Percentiles rank a stretch among this genome's conserved stretches.
phyloP scores from a whole-genome alignment of 495 filamentous ascomycete genomes.

The Neurospora intermedia region DNA sequence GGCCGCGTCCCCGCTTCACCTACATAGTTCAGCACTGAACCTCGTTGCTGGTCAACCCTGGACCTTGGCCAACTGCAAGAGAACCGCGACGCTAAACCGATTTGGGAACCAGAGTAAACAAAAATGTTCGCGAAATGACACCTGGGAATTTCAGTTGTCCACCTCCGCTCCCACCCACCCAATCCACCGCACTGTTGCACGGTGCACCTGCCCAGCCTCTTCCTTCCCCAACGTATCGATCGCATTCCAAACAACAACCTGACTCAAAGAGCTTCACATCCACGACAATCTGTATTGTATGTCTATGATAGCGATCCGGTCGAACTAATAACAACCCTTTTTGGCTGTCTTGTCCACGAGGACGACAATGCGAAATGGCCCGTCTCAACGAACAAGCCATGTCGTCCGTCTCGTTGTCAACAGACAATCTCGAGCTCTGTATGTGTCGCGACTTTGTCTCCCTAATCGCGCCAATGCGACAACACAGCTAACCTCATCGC shows the following conservation, averaged over 20 bases:
- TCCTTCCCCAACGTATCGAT: not conserved
- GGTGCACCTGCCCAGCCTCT: not conserved
- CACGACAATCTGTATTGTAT: not conserved
- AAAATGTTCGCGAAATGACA: slow-evolving; percentile 10
- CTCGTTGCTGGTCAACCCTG: slow-evolving; percentile 8
- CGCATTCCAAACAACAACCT: not conserved
- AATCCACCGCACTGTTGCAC: not conserved
- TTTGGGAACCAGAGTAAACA: slow-evolving; percentile 24
- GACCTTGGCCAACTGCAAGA: not conserved
- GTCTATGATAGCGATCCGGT: not conserved
- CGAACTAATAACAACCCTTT: not conserved
- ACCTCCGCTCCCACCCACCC: not conserved
- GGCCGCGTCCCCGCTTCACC: not conserved
- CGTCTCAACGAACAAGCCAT: slow-evolving; percentile 75
- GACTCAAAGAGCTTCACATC: not conserved
- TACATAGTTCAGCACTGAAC: not conserved
- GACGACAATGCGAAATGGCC: slow-evolving; percentile 54
- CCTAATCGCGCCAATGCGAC: not conserved
- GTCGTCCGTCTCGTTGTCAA: slow-evolving; percentile 39
- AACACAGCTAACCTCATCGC: not conserved
- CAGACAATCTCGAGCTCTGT: slow-evolving; percentile 62
- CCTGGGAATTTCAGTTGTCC: slow-evolving; percentile 13
- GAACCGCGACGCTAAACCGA: slow-evolving; percentile 10
- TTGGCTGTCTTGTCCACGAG: not conserved
- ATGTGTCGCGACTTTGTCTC: slow-evolving; percentile 28